Evolutionary conservation across 768 basidiomycete genomes (phyloP), one percentile per base, ranked within the genome.

Genomic region (Suillus bovinus): DNA sequence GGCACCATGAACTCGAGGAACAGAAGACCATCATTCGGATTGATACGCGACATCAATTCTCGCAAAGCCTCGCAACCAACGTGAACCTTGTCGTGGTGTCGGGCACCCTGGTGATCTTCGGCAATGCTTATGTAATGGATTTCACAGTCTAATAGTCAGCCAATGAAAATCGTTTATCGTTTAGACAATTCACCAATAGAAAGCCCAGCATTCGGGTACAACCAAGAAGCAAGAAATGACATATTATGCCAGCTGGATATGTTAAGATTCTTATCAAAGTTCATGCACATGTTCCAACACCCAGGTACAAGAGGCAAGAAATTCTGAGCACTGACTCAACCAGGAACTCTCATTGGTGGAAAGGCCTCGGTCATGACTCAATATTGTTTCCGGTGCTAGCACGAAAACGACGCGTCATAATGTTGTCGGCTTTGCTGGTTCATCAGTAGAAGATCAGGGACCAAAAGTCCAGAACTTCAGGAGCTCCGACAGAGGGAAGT

Each of bases 241-340:
- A 44, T 22, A 44, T 44, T n/a, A 13, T 5, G 44, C n/a, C 27
- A 50, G 29, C 29, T 13, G 50, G 20, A 33, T 47, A 14, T n/a
- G 20, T n/a, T 20, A 52, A n/a, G n/a, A n/a, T n/a, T 52, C 50
- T 52, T 52, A 52, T 52, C 50, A 47, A 16, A 47, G 46, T 47
- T 47, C 24, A 24, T 47, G 22, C 7, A 46, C 44, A n/a, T n/a
- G n/a, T n/a, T n/a, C n/a, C n/a, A n/a, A n/a, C 11, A 27, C 16
- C 5, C 11, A 10, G 2, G 27, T 50, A 50, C 10, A 29, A 17
- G 14, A 27, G 3, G 27, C 3, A 27, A 47, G 27, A 16, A 29
- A n/a, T 1, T 50, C 34, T 52, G 20, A 52, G 11, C 11, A 13
- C 31, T n/a, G 6, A 52, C n/a, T n/a, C n/a, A n/a, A 5, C 20